Evolutionary conservation across 192 early-diverging fungal genomes (phyloP), one percentile per base, ranked within the genome.

Genomic region (Coemansia sp.): DNA sequence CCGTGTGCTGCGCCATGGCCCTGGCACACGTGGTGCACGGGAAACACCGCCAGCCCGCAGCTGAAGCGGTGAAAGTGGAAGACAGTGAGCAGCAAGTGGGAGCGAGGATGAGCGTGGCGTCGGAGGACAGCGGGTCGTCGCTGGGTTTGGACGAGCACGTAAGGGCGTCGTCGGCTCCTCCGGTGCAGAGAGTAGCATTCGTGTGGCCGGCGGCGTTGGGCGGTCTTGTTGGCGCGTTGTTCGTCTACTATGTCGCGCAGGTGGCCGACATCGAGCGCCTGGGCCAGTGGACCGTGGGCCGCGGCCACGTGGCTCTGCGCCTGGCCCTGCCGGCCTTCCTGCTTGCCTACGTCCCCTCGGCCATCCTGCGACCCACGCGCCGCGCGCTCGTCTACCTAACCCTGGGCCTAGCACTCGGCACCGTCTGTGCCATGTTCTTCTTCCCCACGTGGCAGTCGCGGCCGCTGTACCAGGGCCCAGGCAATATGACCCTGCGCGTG

Each of bases 241-340:
- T 62, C 11, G 55, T 50, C 13, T 69, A 62, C 22, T 69, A 59
- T 13, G 60, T 59, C 8, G 67, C 45, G 48, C 73, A 69, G 48
- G 17, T 51, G 1, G 63, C 59, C 6, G 38, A 52, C 19, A 53
- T 66, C 2, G 59, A 45, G 9, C 37, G 45, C n/a, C 66, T 76
- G n/a, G 41, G 53, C n/a, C 39, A 6, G 13, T 69, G 67, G 73
- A 62, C 73, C 4, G 55, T 53, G 7, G 73, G 73, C 10, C 14
- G 27, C 9, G 55, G 55, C 23, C 22, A 53, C 13, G 23, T 55
- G 24, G 13, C 49, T 2, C 42, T 53, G 65, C 59, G 17, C 9
- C 56, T 76, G 44, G 50, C 27, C 7, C 46, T 27, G 23, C 59
- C 62, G 9, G 38, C 53, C 0, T 55, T 62, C 44, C 41, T 30